Base-by-base conservation (phyloP, 441 rosid species). In the Capsella rubella region DNA sequence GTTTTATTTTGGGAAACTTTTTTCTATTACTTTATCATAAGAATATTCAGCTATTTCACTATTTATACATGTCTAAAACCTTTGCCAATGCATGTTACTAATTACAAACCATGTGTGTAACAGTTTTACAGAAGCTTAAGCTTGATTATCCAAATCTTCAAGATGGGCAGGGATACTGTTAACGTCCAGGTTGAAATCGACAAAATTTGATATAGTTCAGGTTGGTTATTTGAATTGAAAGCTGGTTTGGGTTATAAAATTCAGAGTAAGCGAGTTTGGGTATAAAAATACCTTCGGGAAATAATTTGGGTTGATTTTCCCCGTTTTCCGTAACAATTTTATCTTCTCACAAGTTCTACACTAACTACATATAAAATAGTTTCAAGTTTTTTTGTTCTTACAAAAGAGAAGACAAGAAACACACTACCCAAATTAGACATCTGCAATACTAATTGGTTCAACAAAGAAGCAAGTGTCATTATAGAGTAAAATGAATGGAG, bases 401-500 rank as follows among this genome's bases (percentile, higher is more conserved):
- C 51, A 46, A 15, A n/a, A 46, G 32, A 51, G 43, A 39, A 10
- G 51, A 46, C 6, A 16, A 16, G 8, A 21, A 57, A 64, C 39
- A 64, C 39, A 40, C 31, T 50, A 15, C 39, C 40, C 49, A 15
- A 74, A 66, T 14, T 27, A 64, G 43, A 67, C 68, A 35, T 21
- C 61, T 74, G 56, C 27, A 42, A 42, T 18, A 25, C 21, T 31
- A 67, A 43, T 59, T 75, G 50, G 56, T 46, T 60, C 51, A 12
- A 54, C 16, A 47, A 68, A 68, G 64, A 10, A 68, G 64, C 68
- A 68, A 46, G 46, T 76, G 71, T 69, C 75, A 47, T 56, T 69
- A 43, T 47, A 12, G 64, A 54, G 13, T 35, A 15, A 15, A 45
- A 16, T 12, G 45, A 2, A 3, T 8, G 49, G 66, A 52, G 40